These are phyloP conservation scores for Ustilago crameri DNA, from an alignment of 1,284 basidiomycete genomes.

Conservation along the genomic window DNA sequence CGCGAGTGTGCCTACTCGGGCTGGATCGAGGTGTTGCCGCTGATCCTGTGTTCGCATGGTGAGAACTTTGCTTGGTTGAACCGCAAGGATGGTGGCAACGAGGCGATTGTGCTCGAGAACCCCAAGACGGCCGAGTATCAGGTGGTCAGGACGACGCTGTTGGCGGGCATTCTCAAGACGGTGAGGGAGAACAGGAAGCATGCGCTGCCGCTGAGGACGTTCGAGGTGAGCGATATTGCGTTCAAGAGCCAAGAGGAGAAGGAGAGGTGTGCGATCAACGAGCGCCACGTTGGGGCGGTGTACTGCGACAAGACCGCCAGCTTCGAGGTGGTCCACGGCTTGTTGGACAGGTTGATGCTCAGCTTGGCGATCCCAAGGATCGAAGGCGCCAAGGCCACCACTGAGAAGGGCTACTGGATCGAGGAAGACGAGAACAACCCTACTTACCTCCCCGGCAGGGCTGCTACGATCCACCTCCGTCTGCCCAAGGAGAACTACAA, in stretches of 20 bases:
- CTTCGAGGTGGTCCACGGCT: constrained; percentile 95
- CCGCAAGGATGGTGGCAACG: constrained; percentile 80
- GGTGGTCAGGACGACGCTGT: constrained; percentile 91
- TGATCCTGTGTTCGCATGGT: constrained; percentile 97
- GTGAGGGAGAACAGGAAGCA: constrained; percentile 95
- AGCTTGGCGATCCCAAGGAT: constrained; percentile 90
- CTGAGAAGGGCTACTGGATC: constrained; percentile 86
- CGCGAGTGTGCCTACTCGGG: constrained; percentile 92
- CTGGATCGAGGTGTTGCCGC: constrained; percentile 92
- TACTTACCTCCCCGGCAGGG: constrained; percentile 93
- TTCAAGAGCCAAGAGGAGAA: constrained; percentile 78
- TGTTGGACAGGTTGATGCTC: constrained; percentile 93
- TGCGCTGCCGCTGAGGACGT: constrained; percentile 88
- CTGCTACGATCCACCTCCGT: constrained; percentile 89
- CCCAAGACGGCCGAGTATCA: constrained; percentile 98
- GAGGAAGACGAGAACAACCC: constrained; percentile 75
- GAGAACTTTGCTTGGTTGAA: constrained; percentile 97
- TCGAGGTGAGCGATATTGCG: constrained; percentile 92
- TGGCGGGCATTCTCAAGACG: constrained; percentile 96
- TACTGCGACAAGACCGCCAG: constrained; percentile 97
- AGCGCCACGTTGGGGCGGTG: constrained; percentile 85
- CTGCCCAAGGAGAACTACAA: constrained; percentile 43
- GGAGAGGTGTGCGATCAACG: constrained; percentile 88
- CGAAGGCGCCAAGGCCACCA: constrained; percentile 70
- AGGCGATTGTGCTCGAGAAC: constrained; percentile 91